Base-by-base conservation (phyloP, 352 stramenopile species). In the Thalassiosira delicatula region DNA sequence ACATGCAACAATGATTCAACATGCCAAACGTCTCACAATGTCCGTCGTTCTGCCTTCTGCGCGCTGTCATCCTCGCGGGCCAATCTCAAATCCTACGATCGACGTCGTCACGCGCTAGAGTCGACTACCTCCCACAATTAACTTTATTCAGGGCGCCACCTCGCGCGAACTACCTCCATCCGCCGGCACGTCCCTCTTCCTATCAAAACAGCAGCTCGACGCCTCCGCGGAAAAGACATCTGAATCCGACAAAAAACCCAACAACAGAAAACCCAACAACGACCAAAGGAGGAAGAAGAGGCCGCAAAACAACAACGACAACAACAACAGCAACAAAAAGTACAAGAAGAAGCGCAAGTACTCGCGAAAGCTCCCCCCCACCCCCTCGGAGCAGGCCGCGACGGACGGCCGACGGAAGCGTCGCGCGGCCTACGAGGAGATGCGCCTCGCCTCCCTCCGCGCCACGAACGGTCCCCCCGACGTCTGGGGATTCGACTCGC, bases 401-500 rank as follows among this genome's bases (percentile, higher is more conserved):
- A 29, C 32, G 2, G 14, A 79, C 19, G 23, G 37, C 19, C 81
- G 81, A 21, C 54, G 51, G 54, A 66, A 87, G 51, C 81, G 90
- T 29, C 84, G 92, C 66, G 70, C 49, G 0, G 67, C 87, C 32
- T 94, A 93, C 71, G 84, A 93, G 70, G 61, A 72, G 70, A 83
- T 94, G 59, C 30, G 88, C 11, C 65, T 62, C 8, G 76, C 46
- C 21, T 82, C 76, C 0, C 67, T 81, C 21, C 67, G 71, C 37
- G 77, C 57, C 19, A 76, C 65, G 8, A 74, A 85, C 12, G 83
- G 70, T 32, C 77, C 79, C 3, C 84, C 88, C 0, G 88, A 61
- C 56, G 90, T 94, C 54, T 94, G 89, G 89, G 86, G 67, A 37
- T 94, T 94, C 72, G 91, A 94, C 65, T 86, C 60, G 25, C 68